Conservation (phyloP, 2,329 filamentous ascomycete species). For the Cytospora piceicola region DNA sequence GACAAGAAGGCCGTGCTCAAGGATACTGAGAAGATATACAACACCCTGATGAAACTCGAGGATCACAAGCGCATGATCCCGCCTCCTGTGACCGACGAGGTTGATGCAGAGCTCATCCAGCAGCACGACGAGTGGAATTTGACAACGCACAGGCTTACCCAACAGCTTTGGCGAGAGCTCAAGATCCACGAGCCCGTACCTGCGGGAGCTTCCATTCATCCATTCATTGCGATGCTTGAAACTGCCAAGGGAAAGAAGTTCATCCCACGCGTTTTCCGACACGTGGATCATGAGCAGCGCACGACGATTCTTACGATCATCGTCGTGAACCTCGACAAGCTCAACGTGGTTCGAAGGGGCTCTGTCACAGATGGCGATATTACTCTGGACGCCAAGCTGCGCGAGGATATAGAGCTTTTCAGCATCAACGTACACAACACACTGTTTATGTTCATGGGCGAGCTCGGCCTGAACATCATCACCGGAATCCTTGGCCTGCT, state of each 20-base stretch:
- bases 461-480: constrained; percentile 88
- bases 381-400: constrained; percentile 71
- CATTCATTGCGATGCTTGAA: constrained; percentile 94
- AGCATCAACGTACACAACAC: constrained; percentile 85
- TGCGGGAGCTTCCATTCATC: constrained; percentile 72
- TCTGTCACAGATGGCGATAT: constrained; percentile 75
- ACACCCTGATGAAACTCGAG: constrained; percentile 88
- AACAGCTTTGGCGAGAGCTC: constrained; percentile 80
- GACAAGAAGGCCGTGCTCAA: constrained; percentile 83
- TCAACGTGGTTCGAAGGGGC: constrained; percentile 86
- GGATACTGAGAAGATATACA: constrained; percentile 88
- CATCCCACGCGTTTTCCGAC: constrained; percentile 91
- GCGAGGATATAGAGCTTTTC: constrained; percentile 93
- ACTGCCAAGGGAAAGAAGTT: constrained; percentile 96
- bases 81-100: constrained; percentile 60
- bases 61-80: constrained; percentile 86
- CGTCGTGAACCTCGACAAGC: constrained; percentile 85
- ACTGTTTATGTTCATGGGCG: constrained; percentile 86
- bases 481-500: constrained; percentile 87
- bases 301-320: constrained; percentile 97
- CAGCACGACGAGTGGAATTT: constrained; percentile 80
- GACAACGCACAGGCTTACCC: constrained; percentile 71
- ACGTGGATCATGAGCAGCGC: constrained; percentile 89
- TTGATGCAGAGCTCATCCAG: constrained; percentile 70
- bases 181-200: constrained; percentile 94